Evolutionary conservation across 306 rosid genomes (phyloP), one percentile per base, ranked within the genome.

Genomic region (Oxytropis ochrocephala): DNA sequence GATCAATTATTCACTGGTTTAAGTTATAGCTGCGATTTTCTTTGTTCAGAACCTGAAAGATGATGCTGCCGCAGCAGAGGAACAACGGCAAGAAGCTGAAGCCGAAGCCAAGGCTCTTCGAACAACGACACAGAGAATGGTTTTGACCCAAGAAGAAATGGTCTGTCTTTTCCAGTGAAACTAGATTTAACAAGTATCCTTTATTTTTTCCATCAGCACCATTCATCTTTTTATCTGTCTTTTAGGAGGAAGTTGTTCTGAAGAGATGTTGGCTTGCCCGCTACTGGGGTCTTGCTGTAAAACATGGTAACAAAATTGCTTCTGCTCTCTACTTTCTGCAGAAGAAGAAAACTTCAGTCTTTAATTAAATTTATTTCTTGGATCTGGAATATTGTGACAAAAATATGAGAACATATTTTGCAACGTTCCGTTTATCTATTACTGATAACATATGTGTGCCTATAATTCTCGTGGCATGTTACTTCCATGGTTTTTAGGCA

Each of bases 231-330:
- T 24, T 19, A n/a, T 79, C 29, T 24, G 13, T 68, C 64, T 72
- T 77, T 70, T 63, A 92, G 98, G 98, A 92, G 83, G 98, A 92
- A 83, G 99, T 95, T 76, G 99, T 95, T 67, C 81, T 95, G 51
- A 95, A 91, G 91, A 81, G 99, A 80, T 95, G 99, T 78, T 91
- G 99, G 99, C 96, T 95, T 58, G 92, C 99, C 65, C 97, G 99
- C 77, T 89, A 91, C 75, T 95, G 99, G 99, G 90, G 90, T 71
- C 85, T 91, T 70, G 90, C 97, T 69, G 85, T 95, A 67, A 86
- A 89, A 74, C 85, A 89, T 76, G 99, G 99, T 95, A 89, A 75
- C 61, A 14, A 36, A 78, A 63, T 74, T 73, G 24, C 50, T 69
- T 3, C 66, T 6, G 29, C 38, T 52, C 72, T 78, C 57, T 80